A percentile compares a stretch with the other conserved stretches of the same genome.
Evolutionary conservation across 169 alveolate species (phyloP).

Genomic region (Cryptosporidium ryanae): DNA sequence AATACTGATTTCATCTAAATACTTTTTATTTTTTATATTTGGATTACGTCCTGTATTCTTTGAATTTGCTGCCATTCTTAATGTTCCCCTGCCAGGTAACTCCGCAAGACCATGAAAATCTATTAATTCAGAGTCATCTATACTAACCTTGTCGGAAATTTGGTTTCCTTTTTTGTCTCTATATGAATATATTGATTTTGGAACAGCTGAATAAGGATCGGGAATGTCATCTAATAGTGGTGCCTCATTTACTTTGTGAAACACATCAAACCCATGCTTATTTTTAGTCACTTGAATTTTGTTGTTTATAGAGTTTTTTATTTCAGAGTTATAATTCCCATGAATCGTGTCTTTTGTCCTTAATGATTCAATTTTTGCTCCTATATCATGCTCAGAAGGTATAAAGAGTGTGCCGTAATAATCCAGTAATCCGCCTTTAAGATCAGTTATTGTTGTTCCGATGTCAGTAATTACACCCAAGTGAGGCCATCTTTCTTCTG

Average conservation of each 20-base stretch:
- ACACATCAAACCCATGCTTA: conserved; percentile 47
- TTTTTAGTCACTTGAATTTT: conserved; percentile 30
- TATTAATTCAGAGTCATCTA: conserved; percentile 22
- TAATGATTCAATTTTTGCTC: conserved; percentile 61
- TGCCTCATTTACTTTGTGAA: conserved; percentile 26
- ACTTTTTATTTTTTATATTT: neutral
- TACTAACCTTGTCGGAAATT: conserved; percentile 20
- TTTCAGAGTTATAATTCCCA: conserved; percentile 41
- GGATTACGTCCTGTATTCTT: neutral
- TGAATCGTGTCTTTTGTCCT: conserved; percentile 48
- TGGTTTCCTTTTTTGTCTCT: conserved; percentile 63
- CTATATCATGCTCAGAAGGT: conserved; percentile 59
- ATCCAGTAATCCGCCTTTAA: conserved; percentile 34
- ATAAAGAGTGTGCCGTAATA: conserved; percentile 57
- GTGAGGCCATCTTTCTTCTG: conserved; percentile 73
- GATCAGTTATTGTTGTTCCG: conserved; percentile 59
- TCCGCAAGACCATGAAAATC: conserved; percentile 72
- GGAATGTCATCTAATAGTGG: conserved; percentile 72
- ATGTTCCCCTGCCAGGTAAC: conserved; percentile 35
- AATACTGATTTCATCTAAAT: conserved; percentile 5
- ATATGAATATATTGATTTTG: conserved; percentile 40
- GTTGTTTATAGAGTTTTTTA: neutral
- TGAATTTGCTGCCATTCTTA: neutral
- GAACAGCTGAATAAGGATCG: conserved; percentile 48
- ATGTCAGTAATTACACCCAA: conserved; percentile 44